Evolutionary conservation across 1,284 basidiomycete genomes (phyloP), one percentile per base, ranked within the genome.

Genomic region (Phylloboletellus chloephorus): DNA sequence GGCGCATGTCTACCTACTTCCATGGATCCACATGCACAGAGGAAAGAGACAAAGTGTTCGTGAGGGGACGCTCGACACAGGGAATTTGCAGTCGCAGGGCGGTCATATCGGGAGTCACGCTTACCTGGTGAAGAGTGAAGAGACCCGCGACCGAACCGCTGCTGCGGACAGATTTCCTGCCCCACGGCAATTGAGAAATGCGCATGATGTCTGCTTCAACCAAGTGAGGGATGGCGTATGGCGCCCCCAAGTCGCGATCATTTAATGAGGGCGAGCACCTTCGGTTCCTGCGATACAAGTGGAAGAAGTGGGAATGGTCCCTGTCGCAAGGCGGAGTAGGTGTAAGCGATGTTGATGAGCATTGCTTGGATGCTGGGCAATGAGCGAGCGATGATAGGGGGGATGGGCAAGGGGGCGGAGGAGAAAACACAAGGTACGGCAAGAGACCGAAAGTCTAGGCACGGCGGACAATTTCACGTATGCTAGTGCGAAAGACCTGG

Each of bases 31-130:
- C 60, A 67, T 22, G 69, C 69, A 37, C 72, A 66, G 41, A 66
- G 71, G 23, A 66, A 69, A n/a, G 56, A 58, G 63, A 66, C 48
- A 83, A 80, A 52, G 77, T 79, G 4, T 58, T 76, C 17, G 65
- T 68, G 32, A 71, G 83, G 45, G 91, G 90, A 0, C 92, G 95
- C 62, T 92, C 89, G 15, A 85, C 85, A 0, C 85, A 90, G 90
- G 8, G 68, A 63, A 23, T 93, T 93, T 59, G 90, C 90, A 39
- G 67, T 71, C 5, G 88, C 89, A 11, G 67, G 77, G 48, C 65
- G 74, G 41, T 61, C 91, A 94, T 60, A 85, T 93, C 38, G 82
- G 88, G 37, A 71, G 72, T 41, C 76, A 82, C 39, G 50, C 52
- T 56, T 7, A 53, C 51, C 5, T 54, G 55, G n/a, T 45, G 50